Evolutionary conservation across 2,329 filamentous ascomycete genomes (phyloP).

Genomic region (Neurospora sp.): DNA sequence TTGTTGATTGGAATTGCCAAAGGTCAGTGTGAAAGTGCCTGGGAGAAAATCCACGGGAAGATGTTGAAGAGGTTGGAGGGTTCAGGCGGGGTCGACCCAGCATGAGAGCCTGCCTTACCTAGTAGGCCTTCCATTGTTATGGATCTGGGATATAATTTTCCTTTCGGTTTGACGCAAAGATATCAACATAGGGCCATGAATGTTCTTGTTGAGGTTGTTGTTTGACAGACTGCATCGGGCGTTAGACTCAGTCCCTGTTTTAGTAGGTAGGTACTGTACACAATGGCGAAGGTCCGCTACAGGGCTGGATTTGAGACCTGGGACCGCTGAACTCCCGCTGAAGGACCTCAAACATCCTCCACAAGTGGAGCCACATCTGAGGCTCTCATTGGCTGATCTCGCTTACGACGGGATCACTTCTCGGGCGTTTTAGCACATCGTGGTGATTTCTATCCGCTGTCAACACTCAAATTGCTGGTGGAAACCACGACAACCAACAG

Average conservation of each 20-base stretch:
- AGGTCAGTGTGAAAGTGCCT: conserved; percentile 39
- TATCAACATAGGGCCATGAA: background rate
- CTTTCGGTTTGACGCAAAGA: background rate
- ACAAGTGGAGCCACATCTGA: background rate
- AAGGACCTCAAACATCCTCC: background rate
- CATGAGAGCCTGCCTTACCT: background rate
- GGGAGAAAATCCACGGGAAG: conserved; percentile 39
- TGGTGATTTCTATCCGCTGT: background rate
- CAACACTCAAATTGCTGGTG: background rate
- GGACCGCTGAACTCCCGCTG: background rate
- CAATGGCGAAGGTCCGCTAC: background rate
- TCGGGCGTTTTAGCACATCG: background rate
- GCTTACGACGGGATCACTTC: background rate
- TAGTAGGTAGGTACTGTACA: background rate
- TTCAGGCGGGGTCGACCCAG: background rate
- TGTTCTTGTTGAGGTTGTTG: background rate
- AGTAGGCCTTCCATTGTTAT: background rate
- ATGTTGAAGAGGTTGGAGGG: conserved; percentile 30
- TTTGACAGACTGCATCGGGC: background rate
- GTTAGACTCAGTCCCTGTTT: background rate
- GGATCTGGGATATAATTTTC: background rate
- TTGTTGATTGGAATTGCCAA: conserved; percentile 39
- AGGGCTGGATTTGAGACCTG: background rate
- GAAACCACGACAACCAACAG: background rate
- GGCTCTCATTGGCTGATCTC: background rate